phyloP scores from a whole-genome alignment of 805 yeast species.

The Ogataea saltuana region DNA sequence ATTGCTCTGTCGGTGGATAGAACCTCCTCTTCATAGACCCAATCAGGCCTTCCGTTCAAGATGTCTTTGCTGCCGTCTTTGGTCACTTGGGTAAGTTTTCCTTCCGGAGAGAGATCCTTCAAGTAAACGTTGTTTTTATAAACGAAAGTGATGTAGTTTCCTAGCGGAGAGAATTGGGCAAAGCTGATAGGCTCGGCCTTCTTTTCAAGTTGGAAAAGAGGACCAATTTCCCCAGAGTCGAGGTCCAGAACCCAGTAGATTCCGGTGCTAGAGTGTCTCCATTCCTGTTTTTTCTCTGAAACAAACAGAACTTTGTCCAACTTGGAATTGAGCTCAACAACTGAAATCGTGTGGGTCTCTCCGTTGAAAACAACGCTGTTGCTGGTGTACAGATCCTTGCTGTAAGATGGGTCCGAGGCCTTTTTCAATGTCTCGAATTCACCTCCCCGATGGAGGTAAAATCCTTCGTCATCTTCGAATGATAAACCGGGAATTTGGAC shows the following conservation, averaged over 20 bases:
- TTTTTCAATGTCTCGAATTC: constrained; percentile 21
- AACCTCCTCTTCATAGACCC: constrained; percentile 87
- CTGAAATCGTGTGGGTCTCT: constrained; percentile 39
- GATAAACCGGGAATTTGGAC: constrained; percentile 30
- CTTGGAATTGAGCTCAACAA: constrained; percentile 45
- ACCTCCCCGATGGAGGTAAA: constrained; percentile 32
- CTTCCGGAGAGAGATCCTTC: constrained; percentile 36
- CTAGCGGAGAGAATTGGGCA: constrained; percentile 63
- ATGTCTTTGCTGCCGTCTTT: constrained; percentile 53
- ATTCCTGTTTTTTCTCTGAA: constrained; percentile 52
- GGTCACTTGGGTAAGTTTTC: constrained; percentile 40
- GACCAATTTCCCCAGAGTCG: constrained; percentile 28
- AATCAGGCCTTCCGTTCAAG: constrained; percentile 72
- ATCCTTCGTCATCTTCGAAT: constrained; percentile 46
- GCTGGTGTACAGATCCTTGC: constrained; percentile 33
- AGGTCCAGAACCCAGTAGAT: constrained; percentile 64
- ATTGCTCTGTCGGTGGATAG: constrained; percentile 55
- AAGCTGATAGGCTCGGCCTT: constrained; percentile 43
- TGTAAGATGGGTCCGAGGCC: constrained; percentile 33
- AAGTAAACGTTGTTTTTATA: constrained; percentile 55
- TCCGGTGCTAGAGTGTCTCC: constrained; percentile 70
- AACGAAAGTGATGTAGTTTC: constrained; percentile 57
- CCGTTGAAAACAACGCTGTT: constrained; percentile 44
- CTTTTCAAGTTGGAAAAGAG: constrained; percentile 21
- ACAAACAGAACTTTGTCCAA: constrained; percentile 53